Conservation (phyloP, 345 rosid genomes). For the Rhodomyrtus tomentosa region DNA sequence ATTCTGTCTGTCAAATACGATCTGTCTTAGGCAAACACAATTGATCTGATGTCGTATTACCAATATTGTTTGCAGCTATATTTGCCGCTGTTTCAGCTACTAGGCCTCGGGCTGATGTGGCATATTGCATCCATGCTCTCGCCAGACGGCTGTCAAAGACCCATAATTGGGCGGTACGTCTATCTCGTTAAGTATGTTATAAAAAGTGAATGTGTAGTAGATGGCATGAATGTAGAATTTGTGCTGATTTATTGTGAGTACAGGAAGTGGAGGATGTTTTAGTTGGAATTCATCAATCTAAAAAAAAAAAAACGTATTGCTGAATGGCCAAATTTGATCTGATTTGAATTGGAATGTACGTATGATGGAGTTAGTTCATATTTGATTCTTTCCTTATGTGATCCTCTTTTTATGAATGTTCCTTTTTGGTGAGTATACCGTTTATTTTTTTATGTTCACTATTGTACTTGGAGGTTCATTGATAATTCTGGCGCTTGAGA, state of each 20-base stretch:
- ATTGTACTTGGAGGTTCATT: background rate
- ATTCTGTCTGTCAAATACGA: background rate
- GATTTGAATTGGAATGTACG: background rate
- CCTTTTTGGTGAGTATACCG: background rate
- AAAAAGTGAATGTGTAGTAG: background rate
- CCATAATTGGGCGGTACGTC: constrained; percentile 94
- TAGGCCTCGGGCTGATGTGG: constrained; percentile 98
- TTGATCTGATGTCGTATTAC: background rate
- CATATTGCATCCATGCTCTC: constrained; percentile 90
- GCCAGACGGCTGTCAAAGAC: constrained; percentile 82
- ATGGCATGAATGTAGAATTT: background rate
- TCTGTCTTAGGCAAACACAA: background rate
- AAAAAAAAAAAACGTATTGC: background rate
- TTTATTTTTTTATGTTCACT: background rate
- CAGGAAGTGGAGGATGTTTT: background rate
- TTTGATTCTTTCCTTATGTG: background rate
- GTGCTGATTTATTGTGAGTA: background rate
- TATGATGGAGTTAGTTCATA: background rate
- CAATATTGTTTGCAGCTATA: constrained; percentile 45
- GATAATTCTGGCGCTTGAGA: background rate
- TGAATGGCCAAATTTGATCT: too few relatives aligned
- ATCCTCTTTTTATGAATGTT: background rate
- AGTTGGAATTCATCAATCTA: background rate
- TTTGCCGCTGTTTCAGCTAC: constrained; percentile 90
- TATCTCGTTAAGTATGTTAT: background rate